A percentile compares a stretch with the other conserved stretches of the same genome.
These are phyloP conservation scores for Solanum pennellii DNA, from an alignment of 257 asterid genomes.

Conservation along the genomic window DNA sequence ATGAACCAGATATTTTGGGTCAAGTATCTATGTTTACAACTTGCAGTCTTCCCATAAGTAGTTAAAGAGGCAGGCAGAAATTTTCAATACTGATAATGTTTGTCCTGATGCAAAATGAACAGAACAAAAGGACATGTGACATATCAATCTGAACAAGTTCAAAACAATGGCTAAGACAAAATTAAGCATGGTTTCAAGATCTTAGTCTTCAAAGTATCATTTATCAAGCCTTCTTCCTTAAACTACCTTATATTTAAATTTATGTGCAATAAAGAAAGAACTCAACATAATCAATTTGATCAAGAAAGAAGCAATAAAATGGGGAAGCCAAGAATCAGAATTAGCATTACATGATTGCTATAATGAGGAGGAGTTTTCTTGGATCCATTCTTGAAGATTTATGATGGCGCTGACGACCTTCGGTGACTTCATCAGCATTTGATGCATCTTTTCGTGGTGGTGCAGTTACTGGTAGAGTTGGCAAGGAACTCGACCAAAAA, in stretches of 20 bases:
- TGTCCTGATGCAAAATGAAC: background rate
- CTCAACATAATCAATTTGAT: background rate
- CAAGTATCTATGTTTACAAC: background rate
- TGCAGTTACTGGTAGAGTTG: slow-evolving; percentile 84
- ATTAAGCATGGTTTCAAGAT: background rate
- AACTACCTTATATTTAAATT: background rate
- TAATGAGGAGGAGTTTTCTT: slow-evolving; percentile 75
- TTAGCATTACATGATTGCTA: slow-evolving; percentile 61
- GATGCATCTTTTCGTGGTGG: slow-evolving; percentile 70
- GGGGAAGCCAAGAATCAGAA: background rate
- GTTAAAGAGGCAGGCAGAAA: background rate
- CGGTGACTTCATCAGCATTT: slow-evolving; percentile 57
- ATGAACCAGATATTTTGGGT: background rate
- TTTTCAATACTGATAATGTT: background rate
- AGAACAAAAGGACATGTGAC: background rate
- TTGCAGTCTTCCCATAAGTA: background rate
- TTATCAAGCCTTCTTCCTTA: background rate
- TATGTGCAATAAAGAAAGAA: background rate
- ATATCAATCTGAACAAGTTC: background rate
- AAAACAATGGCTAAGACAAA: background rate
- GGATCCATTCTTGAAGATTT: slow-evolving; percentile 85
- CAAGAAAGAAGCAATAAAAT: background rate
- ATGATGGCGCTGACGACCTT: slow-evolving; percentile 62
- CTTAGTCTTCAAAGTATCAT: background rate
- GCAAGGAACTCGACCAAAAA: slow-evolving; percentile 88